Evolutionary conservation across 2,329 filamentous ascomycete species (phyloP), one percentile per base, ranked within the genome.

Genomic region (Colletotrichum musicola): DNA sequence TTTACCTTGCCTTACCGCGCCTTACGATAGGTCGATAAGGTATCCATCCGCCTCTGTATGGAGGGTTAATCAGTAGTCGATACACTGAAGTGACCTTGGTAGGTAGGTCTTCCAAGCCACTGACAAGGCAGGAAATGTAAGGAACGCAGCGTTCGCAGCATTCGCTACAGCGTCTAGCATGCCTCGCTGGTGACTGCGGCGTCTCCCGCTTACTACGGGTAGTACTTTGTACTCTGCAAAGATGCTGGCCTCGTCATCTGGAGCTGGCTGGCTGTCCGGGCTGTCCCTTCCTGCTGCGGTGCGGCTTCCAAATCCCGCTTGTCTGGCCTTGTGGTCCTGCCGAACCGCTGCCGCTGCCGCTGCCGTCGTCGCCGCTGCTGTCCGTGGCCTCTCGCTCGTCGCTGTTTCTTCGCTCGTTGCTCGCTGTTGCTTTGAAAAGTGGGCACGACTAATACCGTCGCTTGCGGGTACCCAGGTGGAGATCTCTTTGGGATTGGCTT

Each of bases 391-490:
- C 30, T 53, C 25, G 50, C 25, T 22, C 42, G 50, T 63, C 62
- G 65, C 62, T 56, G 62, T 61, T 66, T 69, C 62, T 42, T 69
- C 62, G 65, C 54, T 60, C 35, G 16, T 60, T 30, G 47, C 55
- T 60, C 65, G 66, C 62, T 61, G 44, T 66, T 66, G 38, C 42
- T 35, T 18, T 18, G 27, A 59, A 62, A 54, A 44, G 53, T 64
- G 35, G 65, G 30, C 49, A 49, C 16, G 44, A 55, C 61, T 55
- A 65, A 56, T 65, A 47, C 55, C 55, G 55, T 68, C 62, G 62
- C 46, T 68, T 60, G 66, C 50, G 66, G 66, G 62, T 57, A 66
- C 56, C 55, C 66, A 46, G 66, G 66, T 66, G 62, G 56, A 25
- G 44, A 57, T 56, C 56, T 53, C 54, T 59, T 63, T 60, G 42